These are phyloP conservation scores for Elsinoe perseae DNA, from an alignment of 2,329 filamentous ascomycete species.

Conservation along the genomic window DNA sequence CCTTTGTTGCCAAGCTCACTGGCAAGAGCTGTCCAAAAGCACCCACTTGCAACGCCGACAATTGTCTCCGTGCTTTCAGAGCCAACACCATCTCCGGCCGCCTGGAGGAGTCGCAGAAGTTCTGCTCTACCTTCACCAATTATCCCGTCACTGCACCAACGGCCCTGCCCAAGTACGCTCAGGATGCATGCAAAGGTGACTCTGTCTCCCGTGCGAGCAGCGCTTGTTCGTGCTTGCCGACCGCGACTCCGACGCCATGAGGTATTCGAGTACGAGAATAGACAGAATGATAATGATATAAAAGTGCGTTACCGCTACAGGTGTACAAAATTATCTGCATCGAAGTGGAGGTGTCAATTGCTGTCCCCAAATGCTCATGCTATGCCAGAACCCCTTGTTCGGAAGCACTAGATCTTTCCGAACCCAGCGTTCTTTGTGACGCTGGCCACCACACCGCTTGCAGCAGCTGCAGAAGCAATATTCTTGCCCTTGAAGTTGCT, in stretches of 20 bases:
- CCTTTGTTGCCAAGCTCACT: slow-evolving; percentile 39
- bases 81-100: slow-evolving; percentile 1
- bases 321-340: background rate
- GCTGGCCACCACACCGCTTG: slow-evolving; percentile 22
- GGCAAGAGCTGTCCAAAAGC: background rate
- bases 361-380: background rate
- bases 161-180: background rate
- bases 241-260: background rate
- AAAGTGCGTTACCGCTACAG: background rate
- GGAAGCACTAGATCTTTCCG: too few species aligned
- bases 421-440: slow-evolving; percentile 38
- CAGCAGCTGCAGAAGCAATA: slow-evolving; percentile 39
- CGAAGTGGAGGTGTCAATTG: background rate
- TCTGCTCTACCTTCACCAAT: slow-evolving; percentile 8
- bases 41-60: slow-evolving; percentile 6
- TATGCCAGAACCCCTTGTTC: slow-evolving; percentile 5
- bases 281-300: background rate
- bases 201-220: background rate
- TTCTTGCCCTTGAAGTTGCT: slow-evolving; percentile 47
- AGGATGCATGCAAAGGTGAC: slow-evolving; percentile 3
- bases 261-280: background rate
- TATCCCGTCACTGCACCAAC: slow-evolving; percentile 1
- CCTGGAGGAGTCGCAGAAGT: slow-evolving; percentile 7
- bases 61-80: slow-evolving; percentile 2
- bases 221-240: slow-evolving; percentile 1